These are phyloP conservation scores for Pythium myriotylum DNA, from an alignment of 352 stramenopile genomes.

Conservation along the genomic window DNA sequence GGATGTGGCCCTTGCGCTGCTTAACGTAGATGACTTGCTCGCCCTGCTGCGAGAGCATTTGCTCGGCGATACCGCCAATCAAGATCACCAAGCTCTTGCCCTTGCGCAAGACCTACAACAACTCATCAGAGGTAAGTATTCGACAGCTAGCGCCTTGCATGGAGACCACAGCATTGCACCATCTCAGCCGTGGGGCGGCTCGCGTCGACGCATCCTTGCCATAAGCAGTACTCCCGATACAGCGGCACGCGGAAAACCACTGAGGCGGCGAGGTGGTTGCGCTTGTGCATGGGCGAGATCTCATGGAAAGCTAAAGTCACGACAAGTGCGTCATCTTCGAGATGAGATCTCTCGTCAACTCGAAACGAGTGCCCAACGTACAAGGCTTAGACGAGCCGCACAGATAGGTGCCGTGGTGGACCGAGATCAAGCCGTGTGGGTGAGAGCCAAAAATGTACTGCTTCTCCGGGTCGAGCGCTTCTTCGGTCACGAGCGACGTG, in stretches of 20 bases:
- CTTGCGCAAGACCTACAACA: conserved; percentile 36
- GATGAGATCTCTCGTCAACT: background rate
- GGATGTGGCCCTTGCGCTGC: conserved; percentile 84
- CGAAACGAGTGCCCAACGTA: conserved; percentile 8
- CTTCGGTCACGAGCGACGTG: conserved; percentile 73
- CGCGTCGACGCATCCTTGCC: conserved; percentile 78
- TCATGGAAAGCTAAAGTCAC: conserved; percentile 61
- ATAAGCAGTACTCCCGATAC: conserved; percentile 79
- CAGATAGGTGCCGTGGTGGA: conserved; percentile 69
- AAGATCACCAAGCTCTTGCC: conserved; percentile 82
- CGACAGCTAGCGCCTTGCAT: background rate
- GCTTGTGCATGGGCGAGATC: conserved; percentile 57
- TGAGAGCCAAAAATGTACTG: conserved; percentile 85
- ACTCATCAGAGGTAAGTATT: background rate
- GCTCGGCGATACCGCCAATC: conserved; percentile 79
- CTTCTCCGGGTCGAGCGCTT: conserved; percentile 52
- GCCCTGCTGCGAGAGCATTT: conserved; percentile 75
- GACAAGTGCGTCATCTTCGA: background rate
- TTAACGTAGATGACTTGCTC: conserved; percentile 81
- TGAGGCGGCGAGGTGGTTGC: conserved; percentile 69
- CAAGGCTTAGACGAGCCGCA: conserved; percentile 53
- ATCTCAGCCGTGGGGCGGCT: conserved; percentile 56
- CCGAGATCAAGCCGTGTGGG: conserved; percentile 73
- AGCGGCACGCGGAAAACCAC: conserved; percentile 78
- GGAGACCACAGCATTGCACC: conserved; percentile 1